Base-by-base conservation (phyloP, 1,284 basidiomycete genomes). In the Irpex rosettiformis region DNA sequence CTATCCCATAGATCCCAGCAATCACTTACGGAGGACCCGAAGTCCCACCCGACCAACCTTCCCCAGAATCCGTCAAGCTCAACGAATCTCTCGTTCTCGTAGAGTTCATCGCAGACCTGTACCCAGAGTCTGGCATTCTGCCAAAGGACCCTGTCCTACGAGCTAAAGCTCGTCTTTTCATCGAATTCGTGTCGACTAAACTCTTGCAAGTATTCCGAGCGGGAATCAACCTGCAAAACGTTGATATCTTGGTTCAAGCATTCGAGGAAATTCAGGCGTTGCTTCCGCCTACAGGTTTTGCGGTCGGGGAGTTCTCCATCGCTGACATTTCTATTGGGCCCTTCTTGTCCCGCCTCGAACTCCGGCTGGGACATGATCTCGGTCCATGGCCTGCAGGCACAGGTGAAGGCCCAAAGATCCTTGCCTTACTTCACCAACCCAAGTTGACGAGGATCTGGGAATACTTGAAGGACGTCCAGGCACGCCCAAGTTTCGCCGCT, bases 31-130 rank as follows among this genome's bases (percentile, higher is more conserved):
- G 55, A 18, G 55, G 55, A 6, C 43, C 55, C 21, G 30, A 73
- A n/a, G 75, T 75, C 2, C 66, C 77, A 4, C 76, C 82, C 0
- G 80, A 81, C 47, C 65, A 79, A 24, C 86, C 84, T 1, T 82
- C 83, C 2, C 77, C 82, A 0, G 78, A 83, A 27, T 83, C 84
- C 0, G 62, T 69, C 53, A 87, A 86, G 70, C 70, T 89, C 58
- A 76, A 81, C 28, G 86, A 89, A 66, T 86, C 84, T 1, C 76
- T 81, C 48, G 76, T 87, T 29, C 75, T 87, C 56, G 71, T 88
- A 58, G 84, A 88, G 67, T 85, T 88, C 71, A 64, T 86, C 58
- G 80, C 81, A 6, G 84, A 87, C 64, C 67, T 83, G 52, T 79
- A 71, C 67, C 82, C 80, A 0, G 64, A 75, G 11, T 72, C 76